Evolutionary conservation across 2,329 filamentous ascomycete genomes (phyloP).

Genomic region (Talaromyces sp.): DNA sequence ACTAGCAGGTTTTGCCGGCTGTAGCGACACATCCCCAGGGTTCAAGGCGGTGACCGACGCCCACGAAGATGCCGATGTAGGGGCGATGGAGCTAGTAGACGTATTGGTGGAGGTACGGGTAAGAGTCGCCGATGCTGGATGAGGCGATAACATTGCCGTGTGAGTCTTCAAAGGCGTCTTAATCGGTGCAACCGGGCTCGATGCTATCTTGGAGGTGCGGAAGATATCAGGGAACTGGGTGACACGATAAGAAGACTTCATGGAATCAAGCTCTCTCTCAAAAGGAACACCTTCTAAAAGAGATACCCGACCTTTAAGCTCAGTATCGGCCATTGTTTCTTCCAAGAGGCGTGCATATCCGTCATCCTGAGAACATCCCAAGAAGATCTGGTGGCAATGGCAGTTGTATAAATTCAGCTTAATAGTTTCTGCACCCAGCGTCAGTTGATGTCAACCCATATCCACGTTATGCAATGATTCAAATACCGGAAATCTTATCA

Average conservation of each 20-base stretch:
- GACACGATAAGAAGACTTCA: slow-evolving; percentile 45
- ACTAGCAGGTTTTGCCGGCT: slow-evolving; percentile 29
- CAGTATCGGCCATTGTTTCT: slow-evolving; percentile 41
- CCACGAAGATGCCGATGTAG: slow-evolving; percentile 26
- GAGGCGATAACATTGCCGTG: slow-evolving; percentile 30
- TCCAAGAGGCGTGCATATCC: slow-evolving; percentile 51
- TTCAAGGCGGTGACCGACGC: slow-evolving; percentile 32
- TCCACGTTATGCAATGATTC: background rate
- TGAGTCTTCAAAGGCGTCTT: slow-evolving; percentile 19
- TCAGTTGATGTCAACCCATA: slow-evolving; percentile 20
- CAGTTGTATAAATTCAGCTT: slow-evolving; percentile 52
- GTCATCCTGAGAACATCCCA: slow-evolving; percentile 55
- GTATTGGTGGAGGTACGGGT: slow-evolving; percentile 37
- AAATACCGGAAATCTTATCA: slow-evolving; percentile 44
- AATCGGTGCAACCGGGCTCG: slow-evolving; percentile 24
- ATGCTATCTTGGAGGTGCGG: slow-evolving; percentile 46
- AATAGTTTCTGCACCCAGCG: slow-evolving; percentile 43
- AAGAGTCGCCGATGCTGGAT: slow-evolving; percentile 23
- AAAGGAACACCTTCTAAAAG: slow-evolving; percentile 54
- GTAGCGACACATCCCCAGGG: slow-evolving; percentile 33
- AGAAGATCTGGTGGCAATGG: slow-evolving; percentile 56
- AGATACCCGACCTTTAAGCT: slow-evolving; percentile 45
- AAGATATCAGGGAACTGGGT: slow-evolving; percentile 50
- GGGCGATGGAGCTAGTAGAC: slow-evolving; percentile 26
- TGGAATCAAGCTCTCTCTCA: slow-evolving; percentile 45